Base-by-base conservation (phyloP, 2,329 filamentous ascomycete species). In the Periconia digitata region DNA sequence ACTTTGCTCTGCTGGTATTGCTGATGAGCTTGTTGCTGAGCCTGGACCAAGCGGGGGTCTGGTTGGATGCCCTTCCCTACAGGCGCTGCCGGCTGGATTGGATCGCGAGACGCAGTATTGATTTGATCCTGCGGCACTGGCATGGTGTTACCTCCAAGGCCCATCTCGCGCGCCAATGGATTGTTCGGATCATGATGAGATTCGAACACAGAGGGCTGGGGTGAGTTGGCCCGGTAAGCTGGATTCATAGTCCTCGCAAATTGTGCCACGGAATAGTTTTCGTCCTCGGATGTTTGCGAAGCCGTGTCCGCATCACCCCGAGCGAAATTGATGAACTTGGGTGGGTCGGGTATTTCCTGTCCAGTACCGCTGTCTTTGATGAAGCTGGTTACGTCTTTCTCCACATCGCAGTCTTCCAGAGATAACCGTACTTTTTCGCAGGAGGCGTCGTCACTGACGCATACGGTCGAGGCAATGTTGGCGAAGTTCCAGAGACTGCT, bases 261-360 rank as follows among this genome's bases (percentile, higher is more conserved):
- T 66, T 99, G 92, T 3, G 95, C 95, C 12, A 99, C 90, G 0
- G 91, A 95, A 67, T 96, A 99, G 59, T 82, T 85, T 4, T 92
- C 90, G 55, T 96, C 92, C 18, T 95, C 91, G 0, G 89, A 92
- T 10, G 82, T 78, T 54, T 94, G 90, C 1, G 92, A 96, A 58
- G 85, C 84, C 32, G 83, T 85, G 60, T 99, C 94, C 46, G 80
- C 80, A 68, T 96, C 92, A 15, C 92, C 94, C 10, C 94, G 87
- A 70, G 90, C 95, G 72, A 97, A 99, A 76, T 99, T 96, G 83
- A 99, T 96, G 71, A 96, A 99, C 71, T 91, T 96, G 37, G 94
- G 94, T 20, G 94, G 85, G 70, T 96, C 94, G 1, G 94, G 95
- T 40, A 99, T 99, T 70, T 99, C 95, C 71, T 97, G 92, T 5